Evolutionary conservation across 2,329 filamentous ascomycete species (phyloP).

Genomic region (Trichoderma arundinaceum): DNA sequence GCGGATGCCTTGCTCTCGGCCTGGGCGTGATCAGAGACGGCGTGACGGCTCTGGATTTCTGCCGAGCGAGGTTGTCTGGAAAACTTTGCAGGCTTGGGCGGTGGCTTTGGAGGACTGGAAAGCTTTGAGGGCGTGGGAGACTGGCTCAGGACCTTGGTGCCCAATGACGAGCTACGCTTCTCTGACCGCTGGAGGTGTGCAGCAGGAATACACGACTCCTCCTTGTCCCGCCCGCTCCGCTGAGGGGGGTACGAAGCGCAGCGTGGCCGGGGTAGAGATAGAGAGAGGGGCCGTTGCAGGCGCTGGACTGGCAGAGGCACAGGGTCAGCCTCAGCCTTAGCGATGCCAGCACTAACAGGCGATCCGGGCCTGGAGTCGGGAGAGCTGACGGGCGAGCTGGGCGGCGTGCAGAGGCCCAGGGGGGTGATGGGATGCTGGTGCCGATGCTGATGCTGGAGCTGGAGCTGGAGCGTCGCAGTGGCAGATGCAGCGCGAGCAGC

Average conservation of each 20-base stretch:
- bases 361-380: conserved; percentile 25
- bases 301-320: conserved; percentile 10
- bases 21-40: conserved; percentile 39
- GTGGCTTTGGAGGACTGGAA: conserved; percentile 24
- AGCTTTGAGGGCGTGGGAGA: conserved; percentile 29
- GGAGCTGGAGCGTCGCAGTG: neutral
- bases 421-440: conserved; percentile 2
- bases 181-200: conserved; percentile 28
- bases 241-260: conserved; percentile 25
- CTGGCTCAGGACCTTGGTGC: conserved; percentile 31
- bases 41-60: conserved; percentile 8
- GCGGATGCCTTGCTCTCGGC: conserved; percentile 41
- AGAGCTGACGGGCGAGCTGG: conserved; percentile 20
- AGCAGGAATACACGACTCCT: conserved; percentile 24
- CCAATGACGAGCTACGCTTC: conserved; percentile 34
- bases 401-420: conserved; percentile 20
- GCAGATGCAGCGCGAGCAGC: neutral
- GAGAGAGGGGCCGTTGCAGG: conserved; percentile 23
- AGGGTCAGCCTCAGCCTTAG: conserved; percentile 1
- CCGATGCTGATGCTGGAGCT: conserved; percentile 12
- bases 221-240: conserved; percentile 29
- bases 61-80: conserved; percentile 22
- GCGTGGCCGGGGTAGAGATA: conserved; percentile 30
- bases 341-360: conserved; percentile 11
- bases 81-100: conserved; percentile 29